Conservation (phyloP, 2,329 filamentous ascomycete genomes). For the Calonectria hongkongensis region DNA sequence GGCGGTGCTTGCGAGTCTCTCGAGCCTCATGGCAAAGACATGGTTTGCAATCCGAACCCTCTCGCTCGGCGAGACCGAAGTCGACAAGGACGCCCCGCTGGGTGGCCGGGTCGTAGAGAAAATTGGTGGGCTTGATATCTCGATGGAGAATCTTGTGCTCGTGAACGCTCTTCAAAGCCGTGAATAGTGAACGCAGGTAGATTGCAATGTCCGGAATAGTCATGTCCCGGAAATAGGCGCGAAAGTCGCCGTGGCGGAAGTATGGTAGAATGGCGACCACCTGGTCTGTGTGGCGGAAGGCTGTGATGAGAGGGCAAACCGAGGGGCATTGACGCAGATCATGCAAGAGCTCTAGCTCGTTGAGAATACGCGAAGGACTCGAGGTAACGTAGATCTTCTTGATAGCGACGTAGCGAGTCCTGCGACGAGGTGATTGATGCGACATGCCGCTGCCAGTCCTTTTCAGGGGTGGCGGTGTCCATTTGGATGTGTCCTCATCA, state of each 20-base stretch:
- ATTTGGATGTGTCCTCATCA: constrained; percentile 79
- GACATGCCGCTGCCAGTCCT: constrained; percentile 62
- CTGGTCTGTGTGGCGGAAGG: constrained; percentile 95
- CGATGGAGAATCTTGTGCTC: constrained; percentile 90
- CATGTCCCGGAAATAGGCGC: constrained; percentile 95
- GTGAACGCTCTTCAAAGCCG: constrained; percentile 89
- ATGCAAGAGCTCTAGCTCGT: constrained; percentile 94
- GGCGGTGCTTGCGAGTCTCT: constrained; percentile 76
- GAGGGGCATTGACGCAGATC: constrained; percentile 88
- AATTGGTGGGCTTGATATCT: constrained; percentile 98
- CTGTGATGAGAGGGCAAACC: constrained; percentile 96
- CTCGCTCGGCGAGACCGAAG: constrained; percentile 94
- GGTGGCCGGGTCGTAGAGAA: constrained; percentile 89
- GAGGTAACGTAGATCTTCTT: constrained; percentile 99
- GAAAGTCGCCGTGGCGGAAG: constrained; percentile 96
- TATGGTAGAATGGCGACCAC: constrained; percentile 96
- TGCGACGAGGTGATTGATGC: constrained; percentile 56
- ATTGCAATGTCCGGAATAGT: constrained; percentile 89
- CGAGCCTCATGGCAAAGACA: constrained; percentile 86
- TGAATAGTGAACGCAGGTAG: constrained; percentile 93
- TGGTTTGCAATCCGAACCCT: constrained; percentile 84
- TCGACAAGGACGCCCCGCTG: constrained; percentile 96
- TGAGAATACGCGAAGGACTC: constrained; percentile 93
- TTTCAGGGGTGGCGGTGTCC: constrained; percentile 81
- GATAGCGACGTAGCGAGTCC: constrained; percentile 89